Base-by-base conservation (phyloP, 257 asterid genomes). In the Fraxinus pennsylvanica region DNA sequence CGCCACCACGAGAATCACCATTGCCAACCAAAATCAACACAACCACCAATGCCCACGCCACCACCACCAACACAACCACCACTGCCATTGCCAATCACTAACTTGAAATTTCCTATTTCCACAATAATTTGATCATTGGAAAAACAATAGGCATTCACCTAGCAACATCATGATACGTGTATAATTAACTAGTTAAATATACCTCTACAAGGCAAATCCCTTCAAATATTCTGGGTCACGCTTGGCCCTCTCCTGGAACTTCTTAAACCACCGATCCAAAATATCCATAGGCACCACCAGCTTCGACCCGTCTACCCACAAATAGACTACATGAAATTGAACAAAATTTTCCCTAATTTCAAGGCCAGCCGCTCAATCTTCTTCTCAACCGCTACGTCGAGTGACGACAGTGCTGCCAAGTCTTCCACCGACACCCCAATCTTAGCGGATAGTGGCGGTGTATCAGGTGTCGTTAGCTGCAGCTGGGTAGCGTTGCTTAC, bases 281-380 rank as follows among this genome's bases (percentile, higher is more conserved):
- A 95, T 91, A 88, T 95, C 99, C 92, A 87, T 95, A 8, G 99
- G 99, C 85, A 95, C 99, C 27, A 93, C 86, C 45, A 95, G 90
- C 89, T 87, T 93, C 76, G 93, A 88, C 29, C 99, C 97, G 70
- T 95, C 99, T 1, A 93, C 97, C 17, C 98, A 71, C 99, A 93
- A 79, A 95, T 91, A 19, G 99, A 93, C 89, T 95, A 97, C 98
- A 93, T 93, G 73, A 95, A 95, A 78, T 95, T 93, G 85, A 95
- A 95, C 86, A 95, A 74, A 81, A 93, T 93, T 89, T 95, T 98
- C 68, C 99, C 99, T 5, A 95, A 97, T 81, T 90, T 91, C 94
- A 91, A 29, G 0, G 99, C 98, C 91, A 95, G 39, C 81, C 97
- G 84, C 86, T 95, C 99, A 21, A 95, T 93, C 85, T 84, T 90